Evolutionary conservation across 176 grass and related monocot species (phyloP).

Genomic region (Juncus effusus): DNA sequence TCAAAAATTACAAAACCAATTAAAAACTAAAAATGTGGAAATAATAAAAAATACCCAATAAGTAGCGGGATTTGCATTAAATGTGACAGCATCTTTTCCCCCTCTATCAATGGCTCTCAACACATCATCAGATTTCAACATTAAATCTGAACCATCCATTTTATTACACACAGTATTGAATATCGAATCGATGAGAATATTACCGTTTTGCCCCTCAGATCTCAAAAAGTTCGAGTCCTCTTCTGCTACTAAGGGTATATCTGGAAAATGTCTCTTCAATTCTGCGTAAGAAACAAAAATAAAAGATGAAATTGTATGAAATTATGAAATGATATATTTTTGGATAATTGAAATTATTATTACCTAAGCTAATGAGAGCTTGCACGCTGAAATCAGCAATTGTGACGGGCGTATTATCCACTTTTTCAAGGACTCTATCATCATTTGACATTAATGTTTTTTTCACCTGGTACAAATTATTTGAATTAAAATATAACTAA

Average conservation of each 20-base stretch:
- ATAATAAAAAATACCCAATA: conserved; percentile 56
- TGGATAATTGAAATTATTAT: conserved; percentile 17
- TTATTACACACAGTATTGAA: conserved; percentile 52
- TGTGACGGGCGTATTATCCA: conserved; percentile 70
- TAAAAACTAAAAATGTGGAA: neutral
- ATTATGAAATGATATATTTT: neutral
- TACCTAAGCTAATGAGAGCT: conserved; percentile 85
- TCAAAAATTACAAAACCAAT: neutral
- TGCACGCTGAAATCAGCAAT: conserved; percentile 91
- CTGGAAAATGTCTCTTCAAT: conserved; percentile 72
- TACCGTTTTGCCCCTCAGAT: conserved; percentile 21
- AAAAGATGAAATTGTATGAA: neutral
- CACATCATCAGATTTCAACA: conserved; percentile 58
- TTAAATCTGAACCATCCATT: conserved; percentile 32
- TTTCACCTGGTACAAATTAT: conserved; percentile 55
- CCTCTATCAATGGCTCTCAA: conserved; percentile 92
- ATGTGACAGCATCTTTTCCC: conserved; percentile 67
- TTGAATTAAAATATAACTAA: neutral
- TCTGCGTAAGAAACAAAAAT: conserved; percentile 32
- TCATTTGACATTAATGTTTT: conserved; percentile 63
- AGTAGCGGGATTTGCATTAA: conserved; percentile 68
- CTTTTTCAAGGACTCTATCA: conserved; percentile 68
- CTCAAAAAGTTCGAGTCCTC: conserved; percentile 69
- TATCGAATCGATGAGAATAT: conserved; percentile 59
- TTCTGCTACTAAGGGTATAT: conserved; percentile 85